phyloP scores from a whole-genome alignment of 352 stramenopile species.

The Globisporangium paroecandrum region DNA sequence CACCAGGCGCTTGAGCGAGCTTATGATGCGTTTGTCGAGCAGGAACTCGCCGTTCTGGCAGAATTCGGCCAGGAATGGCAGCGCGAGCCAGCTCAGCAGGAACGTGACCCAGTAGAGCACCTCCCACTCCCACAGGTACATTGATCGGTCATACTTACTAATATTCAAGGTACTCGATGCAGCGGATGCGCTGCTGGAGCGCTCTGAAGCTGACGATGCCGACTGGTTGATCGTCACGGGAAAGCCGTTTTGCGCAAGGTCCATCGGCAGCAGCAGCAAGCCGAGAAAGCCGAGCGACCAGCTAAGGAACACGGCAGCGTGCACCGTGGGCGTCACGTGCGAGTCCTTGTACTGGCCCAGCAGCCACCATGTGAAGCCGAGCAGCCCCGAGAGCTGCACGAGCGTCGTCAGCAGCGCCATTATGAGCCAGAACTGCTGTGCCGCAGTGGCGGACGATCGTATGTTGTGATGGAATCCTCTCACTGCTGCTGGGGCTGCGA shows the following conservation, averaged over 20 bases:
- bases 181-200: neutral
- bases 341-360: conserved; percentile 55
- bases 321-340: conserved; percentile 31
- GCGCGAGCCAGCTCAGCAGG: conserved; percentile 51
- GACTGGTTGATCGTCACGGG: neutral
- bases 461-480: too few species aligned
- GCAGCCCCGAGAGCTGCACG: conserved; percentile 37
- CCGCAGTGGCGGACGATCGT: neutral
- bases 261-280: conserved; percentile 57
- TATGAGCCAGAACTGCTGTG: neutral
- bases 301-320: conserved; percentile 48
- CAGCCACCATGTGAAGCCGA: conserved; percentile 61
- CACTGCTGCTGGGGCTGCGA: too few species aligned
- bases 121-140: conserved; percentile 44
- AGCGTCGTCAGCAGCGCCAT: conserved; percentile 47
- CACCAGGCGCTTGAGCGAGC: conserved; percentile 39
- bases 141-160: conserved; percentile 1
- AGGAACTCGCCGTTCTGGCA: conserved; percentile 61
- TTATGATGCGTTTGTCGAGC: conserved; percentile 29
- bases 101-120: conserved; percentile 70
- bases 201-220: neutral
- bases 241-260: conserved; percentile 44
- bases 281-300: conserved; percentile 63
- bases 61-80: conserved; percentile 66
- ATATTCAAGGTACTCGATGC: neutral